These are phyloP conservation scores for Podospora sp. DNA, from an alignment of 495 filamentous ascomycete genomes.

Conservation along the genomic window DNA sequence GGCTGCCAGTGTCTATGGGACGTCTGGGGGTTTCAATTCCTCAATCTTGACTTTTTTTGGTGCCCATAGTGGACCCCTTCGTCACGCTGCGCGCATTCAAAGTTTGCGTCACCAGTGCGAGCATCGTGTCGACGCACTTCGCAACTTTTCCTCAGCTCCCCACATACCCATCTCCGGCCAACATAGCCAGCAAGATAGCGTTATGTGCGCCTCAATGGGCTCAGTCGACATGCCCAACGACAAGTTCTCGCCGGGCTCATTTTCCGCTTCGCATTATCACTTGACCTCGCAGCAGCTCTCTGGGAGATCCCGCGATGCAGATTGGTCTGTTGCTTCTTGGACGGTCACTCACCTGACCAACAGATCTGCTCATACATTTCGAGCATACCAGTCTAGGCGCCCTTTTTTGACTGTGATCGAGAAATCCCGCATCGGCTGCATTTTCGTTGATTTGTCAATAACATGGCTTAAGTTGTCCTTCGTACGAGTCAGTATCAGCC, in stretches of 20 bases:
- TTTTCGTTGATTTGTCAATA: too few relatives aligned
- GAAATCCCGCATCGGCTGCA: too few relatives aligned
- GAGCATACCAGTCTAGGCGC: too few relatives aligned
- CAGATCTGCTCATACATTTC: background rate
- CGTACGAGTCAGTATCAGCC: too few relatives aligned
- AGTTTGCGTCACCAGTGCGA: background rate
- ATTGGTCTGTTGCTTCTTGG: background rate
- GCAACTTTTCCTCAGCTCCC: background rate
- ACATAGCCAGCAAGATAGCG: background rate
- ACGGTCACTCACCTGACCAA: background rate
- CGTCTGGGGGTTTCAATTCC: background rate
- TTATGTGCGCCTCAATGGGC: background rate
- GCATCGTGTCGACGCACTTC: background rate
- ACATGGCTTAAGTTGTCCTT: too few relatives aligned
- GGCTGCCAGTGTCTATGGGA: background rate
- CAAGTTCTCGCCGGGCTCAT: background rate
- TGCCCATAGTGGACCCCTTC: background rate
- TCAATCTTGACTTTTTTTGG: background rate
- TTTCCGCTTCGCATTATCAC: background rate
- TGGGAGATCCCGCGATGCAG: background rate
- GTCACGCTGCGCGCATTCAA: background rate
- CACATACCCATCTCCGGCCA: background rate
- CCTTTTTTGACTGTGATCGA: too few relatives aligned
- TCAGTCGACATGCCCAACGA: background rate
- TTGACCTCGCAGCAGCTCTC: background rate